A percentile compares a stretch with the other conserved stretches of the same genome.
phyloP scores from a whole-genome alignment of 441 rosid genomes.

The Viola pubescens region DNA sequence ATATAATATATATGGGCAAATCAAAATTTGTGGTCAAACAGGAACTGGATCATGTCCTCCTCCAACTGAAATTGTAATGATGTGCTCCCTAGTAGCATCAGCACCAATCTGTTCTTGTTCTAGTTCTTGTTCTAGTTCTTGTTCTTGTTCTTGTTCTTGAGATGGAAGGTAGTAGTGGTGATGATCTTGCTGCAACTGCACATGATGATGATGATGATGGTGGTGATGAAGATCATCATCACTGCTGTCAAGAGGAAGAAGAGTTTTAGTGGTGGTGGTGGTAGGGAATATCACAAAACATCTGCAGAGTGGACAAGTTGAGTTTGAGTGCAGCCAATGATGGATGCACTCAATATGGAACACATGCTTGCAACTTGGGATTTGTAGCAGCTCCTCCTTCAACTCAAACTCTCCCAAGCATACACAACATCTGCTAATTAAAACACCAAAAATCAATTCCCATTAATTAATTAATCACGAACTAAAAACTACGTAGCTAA shows the following conservation, averaged over 20 bases:
- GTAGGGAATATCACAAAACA: slow-evolving; percentile 38
- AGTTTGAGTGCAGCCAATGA: slow-evolving; percentile 75
- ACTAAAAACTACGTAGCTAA: too few species aligned
- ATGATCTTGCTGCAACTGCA: not conserved
- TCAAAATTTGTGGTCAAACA: not conserved
- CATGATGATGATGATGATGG: slow-evolving; percentile 9
- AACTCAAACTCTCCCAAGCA: slow-evolving; percentile 86
- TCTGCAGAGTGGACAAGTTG: slow-evolving; percentile 96
- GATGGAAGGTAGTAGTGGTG: not conserved
- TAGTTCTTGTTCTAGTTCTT: slow-evolving; percentile 7
- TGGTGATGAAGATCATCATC: slow-evolving; percentile 7
- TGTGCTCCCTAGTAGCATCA: not conserved
- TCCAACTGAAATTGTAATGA: too few species aligned
- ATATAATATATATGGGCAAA: too few species aligned
- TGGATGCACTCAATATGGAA: slow-evolving; percentile 77
- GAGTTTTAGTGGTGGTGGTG: slow-evolving; percentile 6
- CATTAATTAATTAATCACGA: too few species aligned
- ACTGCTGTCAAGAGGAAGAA: not conserved
- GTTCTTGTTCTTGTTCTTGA: slow-evolving; percentile 10
- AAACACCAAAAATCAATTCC: not conserved
- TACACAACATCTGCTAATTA: slow-evolving; percentile 62
- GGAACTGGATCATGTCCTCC: not conserved
- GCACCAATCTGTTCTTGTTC: slow-evolving; percentile 8
- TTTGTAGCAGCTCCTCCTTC: slow-evolving; percentile 72
- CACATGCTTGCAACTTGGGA: slow-evolving; percentile 80